Percentiles rank a stretch among this genome's conserved stretches.
Conservation (phyloP, 164 flowering plant species). For the Aristolochia contorta region DNA sequence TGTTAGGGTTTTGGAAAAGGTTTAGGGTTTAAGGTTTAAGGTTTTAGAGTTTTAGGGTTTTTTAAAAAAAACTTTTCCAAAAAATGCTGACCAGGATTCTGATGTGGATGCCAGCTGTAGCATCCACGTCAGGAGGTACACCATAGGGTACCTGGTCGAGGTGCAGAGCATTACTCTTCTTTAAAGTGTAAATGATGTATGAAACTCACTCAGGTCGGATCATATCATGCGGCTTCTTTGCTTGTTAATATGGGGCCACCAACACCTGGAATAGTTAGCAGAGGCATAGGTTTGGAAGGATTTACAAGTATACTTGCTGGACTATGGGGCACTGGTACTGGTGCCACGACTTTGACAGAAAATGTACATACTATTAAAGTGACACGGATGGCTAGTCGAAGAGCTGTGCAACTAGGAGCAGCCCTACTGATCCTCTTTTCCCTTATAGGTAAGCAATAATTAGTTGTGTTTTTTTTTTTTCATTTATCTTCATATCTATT, state of each 20-base stretch:
- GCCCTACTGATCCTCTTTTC: conserved; percentile 59
- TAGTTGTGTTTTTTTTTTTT: neutral
- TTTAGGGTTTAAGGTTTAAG: no score
- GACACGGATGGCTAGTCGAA: conserved; percentile 75
- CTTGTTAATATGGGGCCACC: conserved; percentile 57
- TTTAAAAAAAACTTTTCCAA: no score
- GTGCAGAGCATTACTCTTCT: no score
- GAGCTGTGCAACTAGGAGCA: conserved; percentile 64
- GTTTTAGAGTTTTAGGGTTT: no score
- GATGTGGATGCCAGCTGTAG: no score
- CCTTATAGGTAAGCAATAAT: conserved; percentile 43
- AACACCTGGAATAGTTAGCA: conserved; percentile 71
- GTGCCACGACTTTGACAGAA: conserved; percentile 82
- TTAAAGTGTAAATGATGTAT: neutral
- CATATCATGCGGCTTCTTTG: conserved; percentile 63
- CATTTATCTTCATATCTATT: neutral
- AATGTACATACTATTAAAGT: conserved; percentile 60
- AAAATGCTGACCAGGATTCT: no score
- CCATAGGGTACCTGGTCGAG: no score
- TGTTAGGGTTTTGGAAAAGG: no score
- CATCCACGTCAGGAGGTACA: no score
- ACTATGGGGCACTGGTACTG: conserved; percentile 89
- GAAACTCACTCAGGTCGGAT: conserved; percentile 51
- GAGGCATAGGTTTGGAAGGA: conserved; percentile 93
- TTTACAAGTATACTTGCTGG: conserved; percentile 81